Base-by-base conservation (phyloP, 805 yeast species). In the Candida krabiensis region DNA sequence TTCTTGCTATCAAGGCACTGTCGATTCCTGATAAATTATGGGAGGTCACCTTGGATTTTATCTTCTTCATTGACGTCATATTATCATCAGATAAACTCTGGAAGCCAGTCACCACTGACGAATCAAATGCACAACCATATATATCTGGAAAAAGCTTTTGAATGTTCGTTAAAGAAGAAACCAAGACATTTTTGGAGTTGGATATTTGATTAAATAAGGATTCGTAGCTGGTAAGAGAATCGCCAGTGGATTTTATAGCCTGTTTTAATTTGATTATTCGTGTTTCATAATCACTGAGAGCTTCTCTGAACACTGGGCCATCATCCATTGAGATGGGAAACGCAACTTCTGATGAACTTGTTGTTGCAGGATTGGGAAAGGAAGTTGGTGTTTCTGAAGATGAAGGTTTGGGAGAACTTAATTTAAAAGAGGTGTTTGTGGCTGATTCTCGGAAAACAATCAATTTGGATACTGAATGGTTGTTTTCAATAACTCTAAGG, bases 291-390 rank as follows among this genome's bases (percentile, higher is more conserved):
- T 49, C 52, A 12, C 38, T 36, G 11, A 63, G 27, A 1, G 61
- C 42, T 16, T 53, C 58, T 36, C 68, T 44, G 28, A 63, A 60
- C 4, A 48, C 40, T 1, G 68, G 67, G 4, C 66, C 75, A 57
- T 70, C 69, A 42, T 66, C 50, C 61, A 58, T 40, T 0, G 61
- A 50, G 9, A 60, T 40, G 1, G 59, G 60, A 26, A 51, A 60
- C 11, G 61, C 61, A 28, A 50, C 50, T 7, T 22, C 21, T 3
- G 24, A 15, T 27, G 23, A 8, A n/a, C 19, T 13, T 29, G 24
- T 21, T 21, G 7, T 11, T 21, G 24, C n/a, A n/a, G n/a, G n/a
- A n/a, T n/a, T n/a, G n/a, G n/a, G n/a, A n/a, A n/a, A n/a, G n/a
- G n/a, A n/a, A n/a, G n/a, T n/a, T n/a, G n/a, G n/a, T n/a, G n/a